Evolutionary conservation across 2,329 filamentous ascomycete species (phyloP), one percentile per base, ranked within the genome.

Genomic region (Fusarium guadeloupense): DNA sequence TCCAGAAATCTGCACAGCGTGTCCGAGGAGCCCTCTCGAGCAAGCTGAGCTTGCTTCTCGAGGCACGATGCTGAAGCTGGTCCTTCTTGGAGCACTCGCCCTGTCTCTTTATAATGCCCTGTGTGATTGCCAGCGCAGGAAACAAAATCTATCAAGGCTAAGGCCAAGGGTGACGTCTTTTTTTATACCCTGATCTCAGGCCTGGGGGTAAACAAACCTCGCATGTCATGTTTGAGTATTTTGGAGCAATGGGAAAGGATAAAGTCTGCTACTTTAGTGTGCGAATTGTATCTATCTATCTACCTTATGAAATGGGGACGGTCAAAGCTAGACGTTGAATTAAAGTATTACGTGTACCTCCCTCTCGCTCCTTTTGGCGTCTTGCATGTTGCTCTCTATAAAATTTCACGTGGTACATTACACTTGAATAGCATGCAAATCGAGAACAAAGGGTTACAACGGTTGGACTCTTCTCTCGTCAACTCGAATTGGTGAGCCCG

Each of bases 151-250:
- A 10, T 52, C 42, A 9, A 35, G 21, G 40, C 56, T 42, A 45
- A 52, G 42, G 51, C 46, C 51, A 23, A 57, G 46, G 66, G 53
- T 48, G 25, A 57, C 54, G 54, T 68, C 53, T 63, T 69, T 64
- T 66, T 69, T 47, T 54, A 63, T 65, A 67, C 65, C 66, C 67
- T 67, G 51, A 59, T 65, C 67, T 60, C 58, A 54, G 61, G 54
- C 54, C 49, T 43, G 56, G 54, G 51, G 42, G 49, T 60, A 9
- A 26, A 26, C 53, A 64, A 61, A 33, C 63, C 48, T 65, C 52
- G 28, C 26, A 59, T 59, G 60, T 64, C 56, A 64, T 66, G 54
- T 62, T 69, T 47, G 64, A 59, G 58, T 65, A 65, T 65, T 64
- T 64, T 20, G 62, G 62, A 64, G 62, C 62, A 64, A 65, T 50